phyloP scores from a whole-genome alignment of 805 yeast species.

The Nakazawaea anatomiae region DNA sequence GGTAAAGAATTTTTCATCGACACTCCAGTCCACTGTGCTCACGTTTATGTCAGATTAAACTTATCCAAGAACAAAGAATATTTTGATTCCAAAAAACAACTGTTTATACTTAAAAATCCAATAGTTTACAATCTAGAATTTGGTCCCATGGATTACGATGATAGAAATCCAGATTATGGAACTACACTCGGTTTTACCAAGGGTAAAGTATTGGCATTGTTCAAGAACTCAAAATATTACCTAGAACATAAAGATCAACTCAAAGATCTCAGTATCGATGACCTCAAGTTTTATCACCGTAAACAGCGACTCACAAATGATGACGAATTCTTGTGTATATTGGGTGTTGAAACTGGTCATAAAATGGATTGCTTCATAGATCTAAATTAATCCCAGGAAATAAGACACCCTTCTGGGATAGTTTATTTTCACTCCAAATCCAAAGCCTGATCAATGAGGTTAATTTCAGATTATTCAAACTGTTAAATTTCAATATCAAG shows the following conservation, averaged over 20 bases:
- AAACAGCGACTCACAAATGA: slow-evolving; percentile 31
- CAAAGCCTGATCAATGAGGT: slow-evolving; percentile 19
- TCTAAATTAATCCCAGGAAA: slow-evolving; percentile 7
- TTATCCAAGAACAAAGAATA: slow-evolving; percentile 20
- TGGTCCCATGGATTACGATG: slow-evolving; percentile 72
- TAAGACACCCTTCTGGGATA: background rate
- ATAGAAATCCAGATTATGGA: slow-evolving; percentile 62
- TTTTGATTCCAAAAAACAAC: slow-evolving; percentile 11
- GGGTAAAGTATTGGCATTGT: slow-evolving; percentile 46
- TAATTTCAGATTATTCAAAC: slow-evolving; percentile 17
- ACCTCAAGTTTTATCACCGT: slow-evolving; percentile 30
- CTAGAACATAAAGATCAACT: slow-evolving; percentile 15
- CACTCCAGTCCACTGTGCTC: slow-evolving; percentile 76
- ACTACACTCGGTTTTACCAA: slow-evolving; percentile 62
- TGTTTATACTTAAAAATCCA: slow-evolving; percentile 24
- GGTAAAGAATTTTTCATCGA: slow-evolving; percentile 57
- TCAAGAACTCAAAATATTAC: slow-evolving; percentile 34
- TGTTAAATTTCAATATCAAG: slow-evolving; percentile 13
- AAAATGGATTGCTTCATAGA: slow-evolving; percentile 29
- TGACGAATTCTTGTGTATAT: slow-evolving; percentile 40
- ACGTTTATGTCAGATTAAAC: slow-evolving; percentile 52
- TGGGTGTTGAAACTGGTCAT: slow-evolving; percentile 51
- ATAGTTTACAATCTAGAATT: slow-evolving; percentile 68
- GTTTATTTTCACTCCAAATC: slow-evolving; percentile 18
- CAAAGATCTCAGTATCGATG: slow-evolving; percentile 16